phyloP scores from a whole-genome alignment of 1,139 yeast species.

The Yamadazyma sp. region DNA sequence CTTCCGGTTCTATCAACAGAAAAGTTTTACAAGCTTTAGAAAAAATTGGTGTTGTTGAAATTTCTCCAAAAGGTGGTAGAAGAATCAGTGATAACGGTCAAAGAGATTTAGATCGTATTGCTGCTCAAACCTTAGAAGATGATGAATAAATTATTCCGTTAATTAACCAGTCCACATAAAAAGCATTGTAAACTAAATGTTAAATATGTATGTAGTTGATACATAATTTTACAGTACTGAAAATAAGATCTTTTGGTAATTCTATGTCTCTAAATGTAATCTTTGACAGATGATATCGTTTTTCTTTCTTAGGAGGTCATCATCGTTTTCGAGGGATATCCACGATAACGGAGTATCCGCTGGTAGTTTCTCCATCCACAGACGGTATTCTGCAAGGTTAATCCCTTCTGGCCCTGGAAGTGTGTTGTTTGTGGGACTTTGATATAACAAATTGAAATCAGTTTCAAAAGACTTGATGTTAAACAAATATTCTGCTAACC shows the following conservation, averaged over 20 bases:
- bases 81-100: slow-evolving; percentile 99
- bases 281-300: background rate
- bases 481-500: slow-evolving; percentile 29
- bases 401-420: slow-evolving; percentile 22
- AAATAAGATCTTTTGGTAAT: background rate
- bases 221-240: slow-evolving; percentile 10
- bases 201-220: slow-evolving; percentile 14
- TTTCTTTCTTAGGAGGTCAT: slow-evolving; percentile 24
- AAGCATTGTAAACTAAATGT: slow-evolving; percentile 20
- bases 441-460: slow-evolving; percentile 30
- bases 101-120: slow-evolving; percentile 99
- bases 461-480: slow-evolving; percentile 24
- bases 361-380: slow-evolving; percentile 63
- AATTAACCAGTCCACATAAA: slow-evolving; percentile 8
- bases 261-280: slow-evolving; percentile 4
- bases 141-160: slow-evolving; percentile 51
- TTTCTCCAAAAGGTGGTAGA: slow-evolving; percentile 99
- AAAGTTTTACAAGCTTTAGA: slow-evolving; percentile 96
- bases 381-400: too few species aligned
- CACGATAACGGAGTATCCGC: slow-evolving; percentile 60
- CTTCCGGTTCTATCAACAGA: slow-evolving; percentile 99
- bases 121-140: slow-evolving; percentile 97
- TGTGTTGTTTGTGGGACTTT: slow-evolving; percentile 5
- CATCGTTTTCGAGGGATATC: slow-evolving; percentile 50
- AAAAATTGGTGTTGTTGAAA: slow-evolving; percentile 96